Evolutionary conservation across 345 rosid genomes (phyloP), one percentile per base, ranked within the genome.

Genomic region (Populus ilicifolia): DNA sequence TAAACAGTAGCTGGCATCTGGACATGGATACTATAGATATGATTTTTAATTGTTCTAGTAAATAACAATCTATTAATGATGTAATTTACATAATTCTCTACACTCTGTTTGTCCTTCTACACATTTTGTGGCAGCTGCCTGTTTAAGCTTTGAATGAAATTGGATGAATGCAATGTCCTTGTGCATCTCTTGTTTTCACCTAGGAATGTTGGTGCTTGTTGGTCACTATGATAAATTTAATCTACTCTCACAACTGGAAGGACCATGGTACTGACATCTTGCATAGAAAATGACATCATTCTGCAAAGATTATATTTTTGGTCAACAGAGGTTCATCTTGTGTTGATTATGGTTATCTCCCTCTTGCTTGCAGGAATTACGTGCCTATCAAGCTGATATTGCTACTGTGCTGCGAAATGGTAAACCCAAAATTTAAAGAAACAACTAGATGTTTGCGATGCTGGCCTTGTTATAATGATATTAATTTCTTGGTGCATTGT

Each of bases 301-400:
- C 68, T 64, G 66, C 25, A 62, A 62, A n/a, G 27, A 20, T 62
- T 23, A 62, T 3, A 30, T 2, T 62, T 62, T 8, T 21, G 30
- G 16, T 27, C 11, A n/a, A 10, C 66, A 62, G 68, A 29, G 68
- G 68, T 13, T 64, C 35, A 62, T 64, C 16, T 62, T 62, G 33
- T 62, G 68, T 64, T 64, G 30, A 64, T 64, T 2, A 64, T 25
- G 68, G 30, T 13, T 64, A 17, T 23, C 68, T 25, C 35, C 29
- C 33, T 68, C 59, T 63, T 83, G 46, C 54, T 77, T 88, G 80
- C 81, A 96, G 99, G 99, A 96, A 83, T 75, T 96, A 76, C 98
- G 98, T 65, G 99, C 99, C 73, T 96, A 96, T 83, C 99, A 96
- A 90, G 99, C 99, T 84, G 97, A 96, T 83, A 88, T 84, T 80